Conservation (phyloP, 108 stramenopile species). For the Discostella stelligeroides region DNA sequence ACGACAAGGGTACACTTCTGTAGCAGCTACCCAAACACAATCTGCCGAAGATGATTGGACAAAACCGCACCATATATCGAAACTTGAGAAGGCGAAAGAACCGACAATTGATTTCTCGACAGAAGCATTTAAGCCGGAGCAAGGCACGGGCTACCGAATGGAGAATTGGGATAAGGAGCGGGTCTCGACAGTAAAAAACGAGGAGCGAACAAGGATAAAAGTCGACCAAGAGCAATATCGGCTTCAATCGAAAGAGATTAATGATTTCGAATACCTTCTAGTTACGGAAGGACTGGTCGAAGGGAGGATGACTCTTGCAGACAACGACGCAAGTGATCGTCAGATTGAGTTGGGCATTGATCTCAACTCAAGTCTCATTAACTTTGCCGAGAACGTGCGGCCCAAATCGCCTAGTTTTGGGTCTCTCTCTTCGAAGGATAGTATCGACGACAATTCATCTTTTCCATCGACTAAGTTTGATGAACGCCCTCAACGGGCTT, state of each 20-base stretch:
- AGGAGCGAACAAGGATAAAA: no score
- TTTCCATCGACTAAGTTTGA: background rate
- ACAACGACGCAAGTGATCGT: background rate
- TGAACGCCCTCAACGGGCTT: background rate
- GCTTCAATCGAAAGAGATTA: background rate
- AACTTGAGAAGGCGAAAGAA: no score
- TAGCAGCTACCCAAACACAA: no score
- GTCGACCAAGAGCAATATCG: no score
- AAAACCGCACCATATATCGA: no score
- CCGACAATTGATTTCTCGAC: no score
- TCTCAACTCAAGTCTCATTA: background rate
- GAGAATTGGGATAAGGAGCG: no score
- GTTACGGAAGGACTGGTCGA: background rate
- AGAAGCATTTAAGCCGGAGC: no score
- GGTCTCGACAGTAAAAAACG: no score
- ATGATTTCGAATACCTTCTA: slow-evolving; percentile 6
- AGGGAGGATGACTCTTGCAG: background rate
- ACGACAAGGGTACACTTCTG: no score
- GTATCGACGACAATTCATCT: background rate
- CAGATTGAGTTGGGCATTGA: background rate
- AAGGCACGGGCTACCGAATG: no score
- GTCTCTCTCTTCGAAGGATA: background rate
- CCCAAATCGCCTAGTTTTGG: background rate
- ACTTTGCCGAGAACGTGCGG: background rate
- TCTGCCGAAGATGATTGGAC: no score